Evolutionary conservation across 2,329 filamentous ascomycete species (phyloP), one percentile per base, ranked within the genome.

Genomic region (Penicillium sp.): DNA sequence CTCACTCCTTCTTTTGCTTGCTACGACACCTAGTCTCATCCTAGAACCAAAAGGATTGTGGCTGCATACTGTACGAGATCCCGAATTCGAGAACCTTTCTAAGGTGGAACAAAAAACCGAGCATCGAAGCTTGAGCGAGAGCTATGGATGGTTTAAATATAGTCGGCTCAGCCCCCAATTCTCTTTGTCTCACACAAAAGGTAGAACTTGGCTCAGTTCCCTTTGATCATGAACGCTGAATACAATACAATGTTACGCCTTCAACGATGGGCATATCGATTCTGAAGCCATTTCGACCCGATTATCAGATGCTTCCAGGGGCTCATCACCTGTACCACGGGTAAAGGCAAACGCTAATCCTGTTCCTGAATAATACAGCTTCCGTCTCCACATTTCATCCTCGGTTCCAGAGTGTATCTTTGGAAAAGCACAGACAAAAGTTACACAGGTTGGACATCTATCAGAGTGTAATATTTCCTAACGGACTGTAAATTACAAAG

Each of bases 301-400:
- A 23, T 23, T 3, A 34, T 34, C 3, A 13, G 18, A 29, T 29
- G 46, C 26, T 45, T 45, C 27, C 48, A 52, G 50, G 50, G 52
- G 46, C 49, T 61, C 58, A 61, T 64, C 54, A 53, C 23, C 43
- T 18, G 59, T 59, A 64, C 61, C 61, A 63, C 51, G 51, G 59
- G 29, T n/a, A 10, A 41, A 26, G 18, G 18, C 19, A 32, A 42
- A 49, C 65, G 58, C 66, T 68, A 68, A 49, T 34, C 66, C 67
- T 68, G 67, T 69, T 69, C 67, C 67, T 69, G 66, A 60, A 40
- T 38, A 14, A 23, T 43, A 23, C 16, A 43, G 51, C 47, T 57
- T 29, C 29, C 47, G 40, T 53, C 51, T 46, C 61, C 62, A 63
- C 56, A 10, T 8, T 4, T 44, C 39, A 44, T 49, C 56, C 59